Conservation (phyloP, 2,329 filamentous ascomycete species). For the Venturia nashicola region DNA sequence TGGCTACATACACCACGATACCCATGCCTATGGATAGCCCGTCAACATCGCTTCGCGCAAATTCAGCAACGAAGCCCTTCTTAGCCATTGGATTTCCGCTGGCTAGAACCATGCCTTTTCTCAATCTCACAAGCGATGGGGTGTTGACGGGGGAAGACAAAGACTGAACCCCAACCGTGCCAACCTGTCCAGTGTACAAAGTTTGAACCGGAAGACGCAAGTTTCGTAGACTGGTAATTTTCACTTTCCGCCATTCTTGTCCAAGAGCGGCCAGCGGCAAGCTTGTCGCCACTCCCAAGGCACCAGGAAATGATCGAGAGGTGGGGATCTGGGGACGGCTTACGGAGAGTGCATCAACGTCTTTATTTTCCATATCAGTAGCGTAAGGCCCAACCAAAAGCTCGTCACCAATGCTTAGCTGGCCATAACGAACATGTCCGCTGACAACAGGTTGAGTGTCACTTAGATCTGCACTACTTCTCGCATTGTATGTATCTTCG, state of each 20-base stretch:
- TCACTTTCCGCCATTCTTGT: conserved; percentile 68
- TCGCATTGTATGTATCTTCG: conserved; percentile 76
- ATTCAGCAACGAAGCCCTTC: conserved; percentile 47
- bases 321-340: conserved; percentile 22
- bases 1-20: conserved; percentile 77
- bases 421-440: conserved; percentile 71
- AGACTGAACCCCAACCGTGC: conserved; percentile 45
- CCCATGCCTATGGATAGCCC: conserved; percentile 54
- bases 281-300: conserved; percentile 20
- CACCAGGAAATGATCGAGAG: conserved; percentile 36
- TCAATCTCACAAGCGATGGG: conserved; percentile 28
- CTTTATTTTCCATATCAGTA: conserved; percentile 19
- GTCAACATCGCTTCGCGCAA: conserved; percentile 49
- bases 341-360: conserved; percentile 11
- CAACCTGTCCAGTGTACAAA: conserved; percentile 71
- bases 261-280: conserved; percentile 22
- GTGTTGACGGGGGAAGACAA: conserved; percentile 24
- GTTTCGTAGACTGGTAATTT: conserved; percentile 77
- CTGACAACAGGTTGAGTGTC: conserved; percentile 50
- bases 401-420: conserved; percentile 63
- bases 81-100: conserved; percentile 42
- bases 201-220: conserved; percentile 69
- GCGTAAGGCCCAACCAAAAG: conserved; percentile 64
- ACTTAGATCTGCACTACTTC: conserved; percentile 11
- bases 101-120: conserved; percentile 71